Evolutionary conservation across 192 early-diverging fungal genomes (phyloP), one percentile per base, ranked within the genome.

Genomic region (Chytriomyces sp.): DNA sequence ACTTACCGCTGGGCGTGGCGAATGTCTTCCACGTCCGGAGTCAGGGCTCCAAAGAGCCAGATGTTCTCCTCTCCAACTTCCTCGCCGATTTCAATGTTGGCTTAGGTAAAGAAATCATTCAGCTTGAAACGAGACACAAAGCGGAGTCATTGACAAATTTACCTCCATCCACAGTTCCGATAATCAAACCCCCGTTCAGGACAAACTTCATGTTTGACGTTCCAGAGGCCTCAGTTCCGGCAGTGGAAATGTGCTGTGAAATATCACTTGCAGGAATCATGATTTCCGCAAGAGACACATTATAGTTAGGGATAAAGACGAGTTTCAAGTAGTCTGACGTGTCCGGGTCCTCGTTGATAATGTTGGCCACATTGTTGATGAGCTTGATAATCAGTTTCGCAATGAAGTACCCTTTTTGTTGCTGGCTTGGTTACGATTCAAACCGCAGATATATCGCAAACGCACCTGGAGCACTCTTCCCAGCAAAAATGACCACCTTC

Each of bases 191-290:
- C 67, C 97, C 96, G 80, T 99, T 99, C 44, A 99, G 80, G 52
- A 98, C 95, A 86, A 99, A 99, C 86, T 99, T 98, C 96, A 99
- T 99, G 87, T 99, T 99, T 22, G 95, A 97, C 7, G 97, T 99
- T 55, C 97, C 97, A 22, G 95, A 97, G 22, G 96, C 97, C 81
- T 99, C 97, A 10, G 95, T 99, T 65, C 96, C 97, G 19, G 97
- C 97, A 4, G 96, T 98, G 30, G 97, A 99, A 77, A 99, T 99
- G 82, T 99, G 97, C 86, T 99, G 96, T 52, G 97, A 99, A 67
- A 99, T 94, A 82, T 99, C 97, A 71, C 92, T 95, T 41, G 97
- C 97, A 2, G 97, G 97, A 77, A 96, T 91, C 68, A 99, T 92
- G 64, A 94, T 83, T 84, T 98, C 96, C 33, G 96, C 96, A 4